A percentile compares a stretch with the other conserved stretches of the same genome.
Conservation (phyloP, 1,284 basidiomycete species). For the Somion occarium region DNA sequence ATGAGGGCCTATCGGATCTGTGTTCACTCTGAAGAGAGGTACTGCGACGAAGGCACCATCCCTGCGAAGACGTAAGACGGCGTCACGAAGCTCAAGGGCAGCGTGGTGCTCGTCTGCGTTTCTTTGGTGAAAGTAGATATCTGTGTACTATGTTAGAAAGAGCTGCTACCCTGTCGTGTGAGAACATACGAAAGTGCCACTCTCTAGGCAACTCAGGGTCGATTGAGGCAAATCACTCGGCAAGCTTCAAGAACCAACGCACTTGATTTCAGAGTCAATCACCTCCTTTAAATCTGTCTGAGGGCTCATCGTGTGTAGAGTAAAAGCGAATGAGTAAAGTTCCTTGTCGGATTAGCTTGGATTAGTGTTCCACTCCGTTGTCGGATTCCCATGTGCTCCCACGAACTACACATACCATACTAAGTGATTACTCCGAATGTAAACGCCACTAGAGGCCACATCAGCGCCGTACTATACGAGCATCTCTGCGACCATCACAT, state of each 20-base stretch:
- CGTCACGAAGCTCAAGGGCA: slow-evolving; percentile 63
- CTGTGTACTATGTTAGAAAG: slow-evolving; percentile 27
- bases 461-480: no score
- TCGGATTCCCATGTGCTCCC: no score
- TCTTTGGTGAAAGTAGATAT: slow-evolving; percentile 73
- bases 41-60: slow-evolving; percentile 76
- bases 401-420: no score
- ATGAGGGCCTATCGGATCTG: slow-evolving; percentile 65
- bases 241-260: slow-evolving; percentile 16
- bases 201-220: slow-evolving; percentile 39
- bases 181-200: slow-evolving; percentile 67
- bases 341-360: no score
- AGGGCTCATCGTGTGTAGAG: slow-evolving; percentile 34
- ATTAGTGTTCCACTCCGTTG: no score
- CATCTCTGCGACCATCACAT: no score
- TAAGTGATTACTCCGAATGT: no score
- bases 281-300: slow-evolving; percentile 56
- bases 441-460: no score
- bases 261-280: slow-evolving; percentile 64
- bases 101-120: slow-evolving; percentile 58
- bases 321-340: no score
- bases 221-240: slow-evolving; percentile 9
- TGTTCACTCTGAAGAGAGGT: slow-evolving; percentile 66
- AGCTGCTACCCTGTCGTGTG: no score
- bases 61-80: slow-evolving; percentile 60